Evolutionary conservation across 139 green algal species (phyloP), one percentile per base, ranked within the genome.

Genomic region (Micractinium sp.): DNA sequence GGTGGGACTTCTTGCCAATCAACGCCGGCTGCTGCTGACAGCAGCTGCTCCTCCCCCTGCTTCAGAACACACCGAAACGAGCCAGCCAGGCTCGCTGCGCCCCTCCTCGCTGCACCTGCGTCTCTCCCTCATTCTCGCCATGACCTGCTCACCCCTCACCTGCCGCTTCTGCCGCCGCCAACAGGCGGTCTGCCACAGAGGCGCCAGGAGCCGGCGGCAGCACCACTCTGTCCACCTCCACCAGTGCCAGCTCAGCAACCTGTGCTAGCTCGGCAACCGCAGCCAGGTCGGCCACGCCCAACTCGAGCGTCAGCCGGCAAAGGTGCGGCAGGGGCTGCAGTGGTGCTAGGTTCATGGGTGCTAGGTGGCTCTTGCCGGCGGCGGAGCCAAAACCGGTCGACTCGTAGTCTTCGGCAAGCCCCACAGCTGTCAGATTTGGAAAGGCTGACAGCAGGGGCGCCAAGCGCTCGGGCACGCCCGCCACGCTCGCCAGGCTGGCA

Each of bases 151-250:
- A 56, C 47, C 47, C 47, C 47, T 56, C 47, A 56, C 47, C 47
- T 56, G 47, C 47, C 2, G 66, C 27, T 0, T 18, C 67, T 22
- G 67, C 83, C 1, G 16, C 83, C 1, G 38, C 38, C 67, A 87
- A 14, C 66, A 87, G 67, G 0, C 83, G 36, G 83, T 87, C 83
- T 25, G 83, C 67, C 29, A 87, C 71, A 2, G 83, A 87, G 14
- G 83, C 83, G 0, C 83, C 83, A 16, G 27, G 2, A 0, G 18
- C 66, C 13, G 38, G 36, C 0, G 83, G 83, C 38, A 87, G 83
- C 38, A 67, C 56, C 1, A 87, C 7, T 14, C 83, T 38, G 19
- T 87, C 83, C 39, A 87, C 71, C 3, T 87, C 83, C 15, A 41
- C 41, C 5, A 87, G 83, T 4, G 27, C 16, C 29, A 87, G 83